Base-by-base conservation (phyloP, 345 rosid species). In the Dimocarpus longan region DNA sequence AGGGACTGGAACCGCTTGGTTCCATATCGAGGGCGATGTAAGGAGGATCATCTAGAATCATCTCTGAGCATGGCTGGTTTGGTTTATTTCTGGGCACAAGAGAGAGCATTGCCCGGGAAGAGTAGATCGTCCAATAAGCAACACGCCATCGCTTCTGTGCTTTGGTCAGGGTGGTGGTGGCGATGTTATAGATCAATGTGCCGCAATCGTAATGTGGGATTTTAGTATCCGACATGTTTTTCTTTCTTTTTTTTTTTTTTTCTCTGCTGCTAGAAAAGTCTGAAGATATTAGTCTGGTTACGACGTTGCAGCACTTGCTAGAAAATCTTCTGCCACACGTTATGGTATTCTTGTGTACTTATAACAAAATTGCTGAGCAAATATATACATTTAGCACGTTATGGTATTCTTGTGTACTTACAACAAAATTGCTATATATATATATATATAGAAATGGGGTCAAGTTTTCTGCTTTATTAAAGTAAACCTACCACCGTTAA, bases 91-190 rank as follows among this genome's bases (percentile, higher is more conserved):
- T 70, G 10, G 87, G 79, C 8, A 80, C 79, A 75, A 89, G 89
- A 75, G 93, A 88, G 52, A 88, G 89, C 91, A 91, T 86, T 52
- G 85, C 84, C 67, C 92, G 76, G 12, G 77, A 78, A 32, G 93
- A 89, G 75, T 84, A 86, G 75, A 91, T 91, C 8, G 92, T 78
- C 70, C 84, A 59, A 16, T 84, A 91, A 24, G 91, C 93, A 75
- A 88, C 72, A 46, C 95, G 90, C 95, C 93, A 91, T 43, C 93
- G 83, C 88, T 84, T 87, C 13, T 89, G 90, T 12, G 95, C 87
- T 76, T 81, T 84, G 81, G 40, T 88, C 77, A 89, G 75, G 78
- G 84, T 83, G 70, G 66, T 39, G 85, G 82, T 71, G 71, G 88
- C 79, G 57, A 85, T 73, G 32, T 75, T 73, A 68, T 79, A 71